A percentile compares a stretch with the other conserved stretches of the same genome.
Evolutionary conservation across 163 green algal genomes (phyloP).

Genomic region (Scenedesmus sp.): DNA sequence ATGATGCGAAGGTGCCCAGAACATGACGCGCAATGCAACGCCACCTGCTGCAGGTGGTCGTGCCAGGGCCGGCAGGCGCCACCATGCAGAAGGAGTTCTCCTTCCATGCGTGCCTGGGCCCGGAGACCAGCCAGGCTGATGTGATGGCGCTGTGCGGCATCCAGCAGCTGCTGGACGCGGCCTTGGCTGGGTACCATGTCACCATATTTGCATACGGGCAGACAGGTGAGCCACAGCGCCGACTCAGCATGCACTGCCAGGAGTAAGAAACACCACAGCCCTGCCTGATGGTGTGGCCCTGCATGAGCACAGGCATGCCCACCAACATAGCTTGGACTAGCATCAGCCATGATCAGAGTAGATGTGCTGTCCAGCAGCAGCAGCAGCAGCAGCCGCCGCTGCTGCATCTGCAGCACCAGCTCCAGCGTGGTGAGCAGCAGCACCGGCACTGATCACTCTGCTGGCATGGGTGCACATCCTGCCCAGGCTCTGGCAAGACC

Average conservation of each 20-base stretch:
- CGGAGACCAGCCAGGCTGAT: slow-evolving; percentile 79
- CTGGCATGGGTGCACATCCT: background rate
- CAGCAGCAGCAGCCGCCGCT: background rate
- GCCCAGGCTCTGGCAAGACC: slow-evolving; percentile 83
- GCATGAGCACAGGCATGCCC: background rate
- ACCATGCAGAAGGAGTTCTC: slow-evolving; percentile 78
- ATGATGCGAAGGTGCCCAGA: background rate
- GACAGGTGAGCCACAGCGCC: slow-evolving; percentile 66
- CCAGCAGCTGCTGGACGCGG: slow-evolving; percentile 89
- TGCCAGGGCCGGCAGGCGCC: slow-evolving; percentile 69
- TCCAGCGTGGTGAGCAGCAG: background rate
- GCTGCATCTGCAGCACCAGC: background rate
- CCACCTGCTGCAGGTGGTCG: slow-evolving; percentile 66
- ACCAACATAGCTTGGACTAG: background rate
- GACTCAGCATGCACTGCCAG: too few relatives aligned
- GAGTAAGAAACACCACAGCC: too few relatives aligned
- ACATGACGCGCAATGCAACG: background rate
- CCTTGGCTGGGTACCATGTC: slow-evolving; percentile 89
- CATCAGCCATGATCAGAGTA: background rate
- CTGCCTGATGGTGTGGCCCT: too few relatives aligned
- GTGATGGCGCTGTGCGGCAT: slow-evolving; percentile 89
- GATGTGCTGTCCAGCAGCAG: background rate
- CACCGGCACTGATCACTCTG: background rate
- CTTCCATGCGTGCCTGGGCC: slow-evolving; percentile 89
- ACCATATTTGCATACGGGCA: slow-evolving; percentile 95